Base-by-base conservation (phyloP, 140 eudicot genomes). In the Stevia rebaudiana region DNA sequence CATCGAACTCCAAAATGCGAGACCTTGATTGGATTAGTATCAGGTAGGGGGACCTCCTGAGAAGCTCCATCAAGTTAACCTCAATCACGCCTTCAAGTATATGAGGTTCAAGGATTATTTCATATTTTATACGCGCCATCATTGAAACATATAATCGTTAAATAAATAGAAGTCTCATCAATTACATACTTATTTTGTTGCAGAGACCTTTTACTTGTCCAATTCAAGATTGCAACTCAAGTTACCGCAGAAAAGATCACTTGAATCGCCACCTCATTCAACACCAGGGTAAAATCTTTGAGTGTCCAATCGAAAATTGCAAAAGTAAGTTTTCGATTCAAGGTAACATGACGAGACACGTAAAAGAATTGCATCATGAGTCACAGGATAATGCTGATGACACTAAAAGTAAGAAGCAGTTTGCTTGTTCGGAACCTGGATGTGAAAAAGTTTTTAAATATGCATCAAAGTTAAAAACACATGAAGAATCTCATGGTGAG, bases 41-140 rank as follows among this genome's bases (percentile, higher is more conserved):
- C 99, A 86, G 99, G 97, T 37, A 64, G 95, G 99, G 97, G 76
- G 99, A 86, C 99, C 88, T 74, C 97, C 99, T 88, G 99, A 71
- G 97, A 94, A 88, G 99, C 87, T 92, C 99, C 95, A 63, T 88
- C 97, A 82, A 80, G 95, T 57, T 72, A 75, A 83, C 88, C 99
- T 86, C 94, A 6, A 41, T 85, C 99, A 94, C 97, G 95, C 94
- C 48, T 22, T 63, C 7, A 37, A 13, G 8, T 36, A 75, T 41
- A 75, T 41, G 82, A 69, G 86, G 89, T 82, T 83, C 66, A 72
- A 67, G 54, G 18, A 24, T 63, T 63, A 44, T 48, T 25, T 42
- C 11, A 43, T 16, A 15, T 43, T 55, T 50, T n/a, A n/a, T n/a
- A n/a, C n/a, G n/a, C n/a, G n/a, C 8, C 21, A 10, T 19, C 10